A percentile compares a stretch with the other conserved stretches of the same genome.
Evolutionary conservation across 2,329 filamentous ascomycete genomes (phyloP).

Genomic region (Sclerotinia sclerotiorum): DNA sequence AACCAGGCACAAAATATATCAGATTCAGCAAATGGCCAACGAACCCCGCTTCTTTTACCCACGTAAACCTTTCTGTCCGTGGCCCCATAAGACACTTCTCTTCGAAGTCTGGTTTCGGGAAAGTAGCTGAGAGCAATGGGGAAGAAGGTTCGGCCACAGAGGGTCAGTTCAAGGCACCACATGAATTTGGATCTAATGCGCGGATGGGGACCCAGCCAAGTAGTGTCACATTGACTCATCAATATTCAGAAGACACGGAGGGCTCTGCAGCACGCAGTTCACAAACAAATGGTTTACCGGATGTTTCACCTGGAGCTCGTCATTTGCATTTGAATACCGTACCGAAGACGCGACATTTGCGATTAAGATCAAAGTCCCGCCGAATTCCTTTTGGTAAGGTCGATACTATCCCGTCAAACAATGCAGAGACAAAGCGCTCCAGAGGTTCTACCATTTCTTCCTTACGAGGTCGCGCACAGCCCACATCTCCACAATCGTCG

Average conservation of each 20-base stretch:
- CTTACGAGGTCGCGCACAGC: background rate
- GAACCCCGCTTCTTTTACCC: background rate
- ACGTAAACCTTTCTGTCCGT: background rate
- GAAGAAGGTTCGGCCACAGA: too few relatives aligned
- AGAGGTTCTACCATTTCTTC: background rate
- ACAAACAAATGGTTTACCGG: background rate
- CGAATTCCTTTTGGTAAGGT: background rate
- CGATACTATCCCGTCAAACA: background rate
- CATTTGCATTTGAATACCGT: background rate
- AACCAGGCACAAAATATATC: background rate
- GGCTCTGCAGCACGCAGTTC: background rate
- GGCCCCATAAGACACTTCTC: background rate
- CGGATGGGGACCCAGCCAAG: background rate
- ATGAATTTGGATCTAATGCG: background rate
- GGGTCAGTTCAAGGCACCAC: background rate
- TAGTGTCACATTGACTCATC: background rate
- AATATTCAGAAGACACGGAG: background rate
- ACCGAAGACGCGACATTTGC: background rate
- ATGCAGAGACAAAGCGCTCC: background rate
- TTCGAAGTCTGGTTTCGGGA: background rate
- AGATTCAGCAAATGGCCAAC: slow-evolving; percentile 12
- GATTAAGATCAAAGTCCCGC: background rate
- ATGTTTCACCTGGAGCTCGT: too few relatives aligned
- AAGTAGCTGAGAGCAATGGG: background rate
- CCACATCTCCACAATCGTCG: background rate